phyloP scores from a whole-genome alignment of 768 basidiomycete species.

The Chalciporus chontae region DNA sequence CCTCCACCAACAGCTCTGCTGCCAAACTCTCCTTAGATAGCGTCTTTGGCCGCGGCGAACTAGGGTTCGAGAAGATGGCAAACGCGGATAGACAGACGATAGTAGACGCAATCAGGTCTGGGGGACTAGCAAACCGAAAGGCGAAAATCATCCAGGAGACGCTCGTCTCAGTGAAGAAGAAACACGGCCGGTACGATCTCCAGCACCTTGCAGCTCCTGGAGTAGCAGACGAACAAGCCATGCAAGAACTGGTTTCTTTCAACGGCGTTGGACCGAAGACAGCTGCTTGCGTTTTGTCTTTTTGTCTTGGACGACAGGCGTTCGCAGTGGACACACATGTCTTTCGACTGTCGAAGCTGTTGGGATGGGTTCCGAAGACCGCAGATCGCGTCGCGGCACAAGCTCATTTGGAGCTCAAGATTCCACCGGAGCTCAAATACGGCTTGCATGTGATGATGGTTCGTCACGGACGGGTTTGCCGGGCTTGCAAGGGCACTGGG shows the following conservation, averaged over 20 bases:
- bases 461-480: conserved; percentile 50
- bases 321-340: conserved; percentile 68
- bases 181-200: conserved; percentile 52
- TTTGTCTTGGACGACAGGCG: conserved; percentile 56
- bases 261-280: conserved; percentile 63
- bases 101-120: conserved; percentile 47
- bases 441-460: conserved; percentile 59
- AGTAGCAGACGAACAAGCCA: conserved; percentile 44
- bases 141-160: conserved; percentile 52
- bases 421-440: conserved; percentile 54
- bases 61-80: conserved; percentile 47
- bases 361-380: conserved; percentile 39
- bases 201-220: conserved; percentile 44
- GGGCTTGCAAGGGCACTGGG: conserved; percentile 46
- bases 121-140: conserved; percentile 60
- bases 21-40: conserved; percentile 48
- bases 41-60: conserved; percentile 43
- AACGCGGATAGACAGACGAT: conserved; percentile 39
- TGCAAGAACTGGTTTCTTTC: conserved; percentile 54
- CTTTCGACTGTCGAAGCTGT: conserved; percentile 47
- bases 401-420: conserved; percentile 50
- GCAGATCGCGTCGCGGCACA: conserved; percentile 52
- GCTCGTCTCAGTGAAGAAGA: conserved; percentile 38
- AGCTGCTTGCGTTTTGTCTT: conserved; percentile 58
- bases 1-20: conserved; percentile 44